A percentile compares a stretch with the other conserved stretches of the same genome.
These are phyloP conservation scores for Adenanthera pavonina DNA, from an alignment of 306 rosid species.

Conservation along the genomic window DNA sequence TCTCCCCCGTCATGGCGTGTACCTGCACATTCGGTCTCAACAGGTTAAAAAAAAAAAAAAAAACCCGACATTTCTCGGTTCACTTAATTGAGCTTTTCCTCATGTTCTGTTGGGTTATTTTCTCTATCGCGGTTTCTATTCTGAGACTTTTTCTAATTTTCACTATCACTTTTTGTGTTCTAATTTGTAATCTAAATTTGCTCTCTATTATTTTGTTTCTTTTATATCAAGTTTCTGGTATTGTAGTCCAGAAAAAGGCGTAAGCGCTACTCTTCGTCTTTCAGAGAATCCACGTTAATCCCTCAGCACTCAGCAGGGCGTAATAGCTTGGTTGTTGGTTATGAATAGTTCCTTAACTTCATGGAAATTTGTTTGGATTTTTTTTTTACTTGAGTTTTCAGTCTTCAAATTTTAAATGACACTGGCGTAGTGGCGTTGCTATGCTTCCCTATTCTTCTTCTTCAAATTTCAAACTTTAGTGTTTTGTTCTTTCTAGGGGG, in stretches of 20 bases:
- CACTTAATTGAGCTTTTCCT: background rate
- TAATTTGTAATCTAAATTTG: background rate
- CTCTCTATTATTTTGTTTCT: background rate
- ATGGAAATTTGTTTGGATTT: background rate
- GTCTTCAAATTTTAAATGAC: background rate
- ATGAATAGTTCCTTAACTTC: background rate
- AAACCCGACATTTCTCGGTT: background rate
- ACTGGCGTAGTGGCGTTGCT: background rate
- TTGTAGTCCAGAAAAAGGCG: background rate
- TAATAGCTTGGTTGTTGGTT: background rate
- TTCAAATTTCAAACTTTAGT: background rate
- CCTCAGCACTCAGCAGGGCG: background rate
- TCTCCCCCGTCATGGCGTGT: background rate
- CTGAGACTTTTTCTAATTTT: background rate
- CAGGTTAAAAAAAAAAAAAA: background rate
- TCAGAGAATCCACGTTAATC: background rate
- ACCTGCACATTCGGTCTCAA: conserved; percentile 13
- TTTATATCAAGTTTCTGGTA: background rate
- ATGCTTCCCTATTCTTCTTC: background rate
- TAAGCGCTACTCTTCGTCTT: background rate
- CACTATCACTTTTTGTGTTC: background rate
- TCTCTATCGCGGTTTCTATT: background rate
- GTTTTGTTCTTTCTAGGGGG: background rate
- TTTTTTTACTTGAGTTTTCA: background rate
- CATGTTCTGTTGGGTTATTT: conserved; percentile 4